Base-by-base conservation (phyloP, 306 rosid genomes). In the Heteromeles arbutifolia region DNA sequence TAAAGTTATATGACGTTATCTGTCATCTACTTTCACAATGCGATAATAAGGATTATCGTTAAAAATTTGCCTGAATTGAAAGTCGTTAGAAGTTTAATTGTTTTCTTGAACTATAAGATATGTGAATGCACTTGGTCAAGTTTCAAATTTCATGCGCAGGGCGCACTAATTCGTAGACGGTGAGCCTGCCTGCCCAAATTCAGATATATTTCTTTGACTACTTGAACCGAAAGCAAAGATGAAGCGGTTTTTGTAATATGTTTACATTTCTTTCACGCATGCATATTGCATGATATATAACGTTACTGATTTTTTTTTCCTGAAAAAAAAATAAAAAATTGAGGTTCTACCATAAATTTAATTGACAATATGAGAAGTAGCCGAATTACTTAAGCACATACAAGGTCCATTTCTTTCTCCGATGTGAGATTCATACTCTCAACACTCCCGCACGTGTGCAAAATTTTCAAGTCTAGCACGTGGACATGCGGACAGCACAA, bases 371-470 rank as follows among this genome's bases (percentile, higher is more conserved):
- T 6, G 8, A 34, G 2, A 8, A 34, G 39, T 1, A 34, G 0
- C 2, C 39, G 39, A 34, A 34, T 34, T 34, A 34, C 8, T 34
- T 34, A 34, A 34, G 8, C 39, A 34, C 8, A 29, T 34, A 34
- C 8, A 34, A 34, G 2, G 2, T 34, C 8, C 8, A 2, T 37
- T 37, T 37, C 41, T 37, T 34, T 6, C 39, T 34, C 41, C 2
- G 0, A 7, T 37, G 41, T 37, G 41, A 37, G 9, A 37, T 37
- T 37, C 41, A 37, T 7, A 37, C 9, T 37, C 41, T 37, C 41
- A 37, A 7, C 9, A 37, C 41, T 37, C 4, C 2, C 1, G 10
- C 9, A 37, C 0, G 10, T 37, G 41, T 7, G 41, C 0, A 0
- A 6, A 37, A 37, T 37, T 37, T 37, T 37, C 41, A 37, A 37